Percentiles rank a stretch among this genome's conserved stretches.
Conservation (phyloP, 2,329 filamentous ascomycete species). For the Diplodia intermedia region DNA sequence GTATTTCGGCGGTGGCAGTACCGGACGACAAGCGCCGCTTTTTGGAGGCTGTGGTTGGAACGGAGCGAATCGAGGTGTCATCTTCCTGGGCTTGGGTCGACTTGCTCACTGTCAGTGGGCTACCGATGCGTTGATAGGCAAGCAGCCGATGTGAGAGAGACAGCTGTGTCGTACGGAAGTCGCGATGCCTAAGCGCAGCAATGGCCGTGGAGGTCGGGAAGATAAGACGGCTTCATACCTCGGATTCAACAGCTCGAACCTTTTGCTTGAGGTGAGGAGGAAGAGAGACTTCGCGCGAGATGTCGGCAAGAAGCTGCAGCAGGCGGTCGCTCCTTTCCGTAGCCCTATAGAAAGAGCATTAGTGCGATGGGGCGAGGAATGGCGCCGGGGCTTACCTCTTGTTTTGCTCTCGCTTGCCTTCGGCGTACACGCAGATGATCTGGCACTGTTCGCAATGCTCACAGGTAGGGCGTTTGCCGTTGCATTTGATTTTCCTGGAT, state of each 20-base stretch:
- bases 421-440: constrained; percentile 44
- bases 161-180: background rate
- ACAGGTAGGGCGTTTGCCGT: constrained; percentile 45
- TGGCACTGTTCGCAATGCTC: constrained; percentile 43
- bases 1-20: constrained; percentile 33
- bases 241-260: constrained; percentile 14
- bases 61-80: constrained; percentile 12
- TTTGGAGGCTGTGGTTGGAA: background rate
- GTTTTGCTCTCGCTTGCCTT: constrained; percentile 45
- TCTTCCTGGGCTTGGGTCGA: constrained; percentile 17
- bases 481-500: constrained; percentile 49
- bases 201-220: too few relatives aligned
- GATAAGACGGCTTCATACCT: constrained; percentile 12
- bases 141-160: background rate
- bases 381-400: constrained; percentile 40
- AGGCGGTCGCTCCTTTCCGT: constrained; percentile 42
- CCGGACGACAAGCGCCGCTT: constrained; percentile 4
- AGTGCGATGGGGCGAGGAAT: constrained; percentile 30
- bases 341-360: constrained; percentile 33
- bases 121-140: background rate
- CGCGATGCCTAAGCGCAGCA: background rate
- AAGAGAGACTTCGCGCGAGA: constrained; percentile 37
- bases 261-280: constrained; percentile 6
- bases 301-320: constrained; percentile 39
- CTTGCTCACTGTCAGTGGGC: constrained; percentile 1